Percentiles rank a stretch among this genome's conserved stretches.
These are phyloP conservation scores for Isoetes taiwanensis DNA, from an alignment of 75 land plant species.

Conservation along the genomic window DNA sequence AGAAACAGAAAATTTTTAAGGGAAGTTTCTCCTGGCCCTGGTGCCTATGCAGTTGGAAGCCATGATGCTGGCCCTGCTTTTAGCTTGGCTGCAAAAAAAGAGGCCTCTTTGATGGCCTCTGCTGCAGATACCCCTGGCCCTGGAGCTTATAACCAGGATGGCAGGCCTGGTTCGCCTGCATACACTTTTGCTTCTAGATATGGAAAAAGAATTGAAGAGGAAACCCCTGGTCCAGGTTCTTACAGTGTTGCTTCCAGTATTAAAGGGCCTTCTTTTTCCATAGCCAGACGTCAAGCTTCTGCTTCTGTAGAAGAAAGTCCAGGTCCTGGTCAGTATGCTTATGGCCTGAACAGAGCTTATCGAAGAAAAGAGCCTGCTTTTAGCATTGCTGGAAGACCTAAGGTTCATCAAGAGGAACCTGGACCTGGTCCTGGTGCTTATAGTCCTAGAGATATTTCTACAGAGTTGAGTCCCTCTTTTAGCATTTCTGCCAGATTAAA, in stretches of 20 bases:
- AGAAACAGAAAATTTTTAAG: neutral
- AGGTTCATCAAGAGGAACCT: neutral
- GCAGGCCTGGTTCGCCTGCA: neutral
- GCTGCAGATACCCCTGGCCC: neutral
- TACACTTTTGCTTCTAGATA: neutral
- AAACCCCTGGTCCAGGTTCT: neutral
- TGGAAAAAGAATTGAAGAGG: neutral
- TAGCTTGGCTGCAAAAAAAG: neutral
- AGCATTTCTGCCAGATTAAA: no score
- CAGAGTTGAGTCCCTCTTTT: neutral
- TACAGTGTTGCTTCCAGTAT: neutral
- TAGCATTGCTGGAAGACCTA: neutral
- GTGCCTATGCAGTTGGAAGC: neutral
- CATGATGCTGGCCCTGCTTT: neutral
- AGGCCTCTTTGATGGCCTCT: neutral
- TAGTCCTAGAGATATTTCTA: neutral
- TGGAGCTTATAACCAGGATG: neutral
- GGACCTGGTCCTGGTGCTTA: conserved; percentile 6
- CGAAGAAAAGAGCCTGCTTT: neutral
- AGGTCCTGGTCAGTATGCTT: conserved; percentile 3
- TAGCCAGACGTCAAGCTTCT: neutral
- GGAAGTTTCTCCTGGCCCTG: neutral
- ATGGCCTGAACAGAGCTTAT: neutral
- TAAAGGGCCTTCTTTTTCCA: neutral
- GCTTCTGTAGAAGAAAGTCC: neutral